Base-by-base conservation (phyloP, 257 asterid genomes). In the Linaria vulgaris region DNA sequence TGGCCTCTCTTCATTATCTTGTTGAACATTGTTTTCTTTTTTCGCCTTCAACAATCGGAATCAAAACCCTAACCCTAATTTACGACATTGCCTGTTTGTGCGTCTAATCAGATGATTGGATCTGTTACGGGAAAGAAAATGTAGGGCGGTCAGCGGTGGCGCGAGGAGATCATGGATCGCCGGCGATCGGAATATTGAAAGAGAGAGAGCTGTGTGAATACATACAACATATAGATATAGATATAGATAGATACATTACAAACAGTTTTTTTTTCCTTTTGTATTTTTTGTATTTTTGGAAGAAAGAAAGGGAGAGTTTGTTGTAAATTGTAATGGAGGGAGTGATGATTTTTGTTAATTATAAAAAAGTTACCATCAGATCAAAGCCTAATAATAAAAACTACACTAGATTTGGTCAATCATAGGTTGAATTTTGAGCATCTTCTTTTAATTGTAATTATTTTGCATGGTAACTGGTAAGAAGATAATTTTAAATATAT, bases 1-100 rank as follows among this genome's bases (percentile, higher is more conserved):
- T 73, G 70, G 37, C 78, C 78, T 34, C 69, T 61, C 53, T 73
- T 73, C 69, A 73, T 73, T 13, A 73, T 51, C 45, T 73, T 73
- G 54, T 67, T 59, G 20, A 73, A 61, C 78, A 73, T 73, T n/a
- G 17, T 44, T 20, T n/a, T 43, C 24, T 27, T 12, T 34, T 11
- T 20, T n/a, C n/a, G n/a, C n/a, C n/a, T n/a, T 27, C 34, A 27
- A 45, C 23, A 57, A 31, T 39, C 19, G 20, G 9, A 41, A 59
- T 19, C 34, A 54, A 54, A 54, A 54, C 59, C 59, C 59, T 54
- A 54, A 54, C 27, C 59, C 59, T 54, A 54, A 54, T 23, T n/a
- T 54, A 24, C n/a, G 24, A 52, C 12, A 22, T 8, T 16, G 10
- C 41, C 1, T 11, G 41, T 34, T 34, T 8, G 41, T 34, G 9